Conservation (phyloP, 2,329 filamentous ascomycete genomes). For the Didymosphaeria variabile region DNA sequence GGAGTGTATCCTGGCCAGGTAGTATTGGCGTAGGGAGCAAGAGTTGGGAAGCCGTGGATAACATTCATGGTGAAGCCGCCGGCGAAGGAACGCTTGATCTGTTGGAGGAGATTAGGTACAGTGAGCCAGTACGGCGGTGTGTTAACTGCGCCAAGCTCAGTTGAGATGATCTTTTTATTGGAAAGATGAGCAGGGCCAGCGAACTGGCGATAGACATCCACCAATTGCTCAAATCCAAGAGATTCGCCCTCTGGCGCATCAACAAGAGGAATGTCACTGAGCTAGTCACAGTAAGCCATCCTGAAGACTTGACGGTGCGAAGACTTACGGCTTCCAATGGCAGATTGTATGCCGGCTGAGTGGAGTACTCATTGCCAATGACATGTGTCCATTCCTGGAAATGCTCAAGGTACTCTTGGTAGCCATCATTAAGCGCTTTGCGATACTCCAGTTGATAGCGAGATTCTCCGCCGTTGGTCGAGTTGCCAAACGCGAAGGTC, state of each 20-base stretch:
- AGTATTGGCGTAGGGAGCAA: slow-evolving; percentile 55
- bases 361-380: slow-evolving; percentile 35
- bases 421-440: slow-evolving; percentile 38
- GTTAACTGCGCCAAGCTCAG: slow-evolving; percentile 43
- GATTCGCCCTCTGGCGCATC: slow-evolving; percentile 48
- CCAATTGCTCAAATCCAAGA: slow-evolving; percentile 41
- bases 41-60: slow-evolving; percentile 56
- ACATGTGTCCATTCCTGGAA: slow-evolving; percentile 37
- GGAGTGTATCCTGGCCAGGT: slow-evolving; percentile 61
- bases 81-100: slow-evolving; percentile 52
- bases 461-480: slow-evolving; percentile 24
- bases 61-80: slow-evolving; percentile 57
- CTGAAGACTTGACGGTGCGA: not conserved
- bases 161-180: slow-evolving; percentile 42
- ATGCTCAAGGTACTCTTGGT: slow-evolving; percentile 38
- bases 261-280: slow-evolving; percentile 37
- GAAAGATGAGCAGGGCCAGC: slow-evolving; percentile 43
- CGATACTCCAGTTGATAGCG: slow-evolving; percentile 39
- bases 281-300: slow-evolving; percentile 14
- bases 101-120: slow-evolving; percentile 43
- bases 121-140: slow-evolving; percentile 37
- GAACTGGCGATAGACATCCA: slow-evolving; percentile 48
- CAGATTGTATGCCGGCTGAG: slow-evolving; percentile 47
- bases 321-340: slow-evolving; percentile 44
- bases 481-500: slow-evolving; percentile 16